Evolutionary conservation across 495 filamentous ascomycete species (phyloP).

Genomic region (Hypoxylon lenormandii): DNA sequence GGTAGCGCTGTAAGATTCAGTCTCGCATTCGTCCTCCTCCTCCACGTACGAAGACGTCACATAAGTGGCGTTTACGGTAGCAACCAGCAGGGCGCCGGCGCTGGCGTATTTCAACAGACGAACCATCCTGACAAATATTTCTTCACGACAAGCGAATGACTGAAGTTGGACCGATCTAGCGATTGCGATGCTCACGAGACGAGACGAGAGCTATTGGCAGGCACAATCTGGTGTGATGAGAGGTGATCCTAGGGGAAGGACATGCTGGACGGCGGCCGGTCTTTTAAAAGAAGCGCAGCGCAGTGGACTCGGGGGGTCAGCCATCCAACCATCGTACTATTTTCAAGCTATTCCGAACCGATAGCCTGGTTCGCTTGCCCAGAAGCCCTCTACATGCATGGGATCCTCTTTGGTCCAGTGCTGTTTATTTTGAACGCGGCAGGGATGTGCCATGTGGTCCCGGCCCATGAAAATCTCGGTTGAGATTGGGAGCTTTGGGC

Average conservation of each 20-base stretch:
- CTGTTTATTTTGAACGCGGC: constrained; percentile 33
- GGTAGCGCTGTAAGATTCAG: constrained; percentile 16
- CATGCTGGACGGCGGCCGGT: constrained; percentile 13
- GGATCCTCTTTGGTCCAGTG: constrained; percentile 22
- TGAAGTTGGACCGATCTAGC: constrained; percentile 45
- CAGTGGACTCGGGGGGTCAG: constrained; percentile 15
- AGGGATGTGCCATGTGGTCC: constrained; percentile 30
- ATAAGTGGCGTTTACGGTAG: constrained; percentile 45
- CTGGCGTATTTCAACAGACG: constrained; percentile 50
- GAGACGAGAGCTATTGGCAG: constrained; percentile 30
- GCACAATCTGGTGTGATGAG: constrained; percentile 41
- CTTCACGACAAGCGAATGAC: constrained; percentile 49
- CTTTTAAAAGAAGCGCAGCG: constrained; percentile 28
- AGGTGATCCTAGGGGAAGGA: not conserved
- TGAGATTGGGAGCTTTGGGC: constrained; percentile 25
- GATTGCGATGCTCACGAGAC: constrained; percentile 33
- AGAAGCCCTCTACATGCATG: constrained; percentile 24
- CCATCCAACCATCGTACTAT: constrained; percentile 21
- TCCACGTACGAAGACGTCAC: constrained; percentile 12
- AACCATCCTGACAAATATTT: constrained; percentile 46
- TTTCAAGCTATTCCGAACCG: constrained; percentile 30
- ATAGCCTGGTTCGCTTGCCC: constrained; percentile 37
- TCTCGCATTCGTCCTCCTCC: constrained; percentile 36
- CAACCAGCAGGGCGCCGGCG: constrained; percentile 48
- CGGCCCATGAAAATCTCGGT: constrained; percentile 30